A percentile compares a stretch with the other conserved stretches of the same genome.
phyloP scores from a whole-genome alignment of 2,329 filamentous ascomycete genomes.

The Alternaria arborescens region DNA sequence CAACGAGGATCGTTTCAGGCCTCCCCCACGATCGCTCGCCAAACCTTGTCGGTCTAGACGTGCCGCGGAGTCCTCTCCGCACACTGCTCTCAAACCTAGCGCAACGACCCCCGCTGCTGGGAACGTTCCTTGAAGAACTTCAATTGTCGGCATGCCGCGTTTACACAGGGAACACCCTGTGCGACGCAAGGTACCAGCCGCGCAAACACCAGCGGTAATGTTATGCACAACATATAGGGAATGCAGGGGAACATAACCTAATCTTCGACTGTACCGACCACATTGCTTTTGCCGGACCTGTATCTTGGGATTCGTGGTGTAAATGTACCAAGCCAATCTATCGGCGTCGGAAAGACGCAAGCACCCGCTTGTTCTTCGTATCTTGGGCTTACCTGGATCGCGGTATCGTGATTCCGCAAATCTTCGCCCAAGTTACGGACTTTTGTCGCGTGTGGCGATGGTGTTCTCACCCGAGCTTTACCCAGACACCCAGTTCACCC shows the following conservation, averaged over 20 bases:
- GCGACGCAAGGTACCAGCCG: not conserved
- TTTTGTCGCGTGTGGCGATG: constrained; percentile 3
- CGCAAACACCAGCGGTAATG: not conserved
- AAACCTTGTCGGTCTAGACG: constrained; percentile 8
- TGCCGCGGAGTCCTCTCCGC: not conserved
- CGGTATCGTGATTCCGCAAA: constrained; percentile 7
- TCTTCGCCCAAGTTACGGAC: constrained; percentile 12
- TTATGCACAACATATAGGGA: constrained; percentile 4
- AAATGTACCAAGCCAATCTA: not conserved
- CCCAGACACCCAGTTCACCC: constrained; percentile 10
- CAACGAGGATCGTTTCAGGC: constrained; percentile 9
- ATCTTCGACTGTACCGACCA: not conserved
- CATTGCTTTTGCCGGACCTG: not conserved
- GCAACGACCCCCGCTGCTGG: not conserved
- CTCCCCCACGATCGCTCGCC: constrained; percentile 13
- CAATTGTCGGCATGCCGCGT: not conserved
- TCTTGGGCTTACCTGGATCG: constrained; percentile 6
- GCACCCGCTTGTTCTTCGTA: not conserved
- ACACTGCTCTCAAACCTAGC: constrained; percentile 9
- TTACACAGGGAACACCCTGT: not conserved
- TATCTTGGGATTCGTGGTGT: not conserved
- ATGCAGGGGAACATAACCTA: not conserved
- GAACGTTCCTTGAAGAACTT: not conserved
- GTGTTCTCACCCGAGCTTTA: constrained; percentile 3
- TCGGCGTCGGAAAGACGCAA: not conserved